Evolutionary conservation across 1,139 yeast species (phyloP), one percentile per base, ranked within the genome.

Genomic region (Sugiyamaella grinbergsii): DNA sequence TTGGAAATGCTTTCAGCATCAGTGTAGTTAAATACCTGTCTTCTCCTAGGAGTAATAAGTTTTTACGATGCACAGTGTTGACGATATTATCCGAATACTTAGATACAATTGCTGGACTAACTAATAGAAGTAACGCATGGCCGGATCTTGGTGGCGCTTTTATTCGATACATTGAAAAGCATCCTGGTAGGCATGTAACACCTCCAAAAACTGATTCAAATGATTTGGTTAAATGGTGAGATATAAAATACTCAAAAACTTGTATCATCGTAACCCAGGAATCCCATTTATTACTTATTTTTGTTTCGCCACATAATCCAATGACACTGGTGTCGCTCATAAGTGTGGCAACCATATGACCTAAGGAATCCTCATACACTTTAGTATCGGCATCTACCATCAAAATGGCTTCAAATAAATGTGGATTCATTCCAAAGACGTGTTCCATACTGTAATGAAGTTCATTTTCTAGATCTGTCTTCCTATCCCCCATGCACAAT

Each of bases 111-210:
- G 67, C 66, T 8, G 69, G 68, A 46, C 66, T 65, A 23, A 65
- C 69, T 41, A 68, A 58, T 39, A 68, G 55, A 11, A 96, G 96
- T 31, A 89, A 15, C 10, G 28, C 45, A 13, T 40, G 40, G 95
- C 96, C 96, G 28, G 60, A 57, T 3, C 66, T 66, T 49, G 64
- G 63, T 40, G 96, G 96, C 0, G 95, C 77, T 46, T 69, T 66
- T 51, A 68, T 59, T 6, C 72, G 61, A 45, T 67, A 68, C 66
- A 68, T 64, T 42, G 68, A 64, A 60, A 68, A 68, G 56, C 72
- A 68, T 18, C 72, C 72, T 2, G 72, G 72, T 37, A 68, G 50
- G 54, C 72, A 68, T 2, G 72, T 68, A 11, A 68, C 72, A 38
- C 70, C 66, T 26, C 72, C 71, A 57, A 68, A 68, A 7, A 68